A percentile compares a stretch with the other conserved stretches of the same genome.
Evolutionary conservation across 2,329 filamentous ascomycete genomes (phyloP).

Genomic region (Claviceps lovelessii): DNA sequence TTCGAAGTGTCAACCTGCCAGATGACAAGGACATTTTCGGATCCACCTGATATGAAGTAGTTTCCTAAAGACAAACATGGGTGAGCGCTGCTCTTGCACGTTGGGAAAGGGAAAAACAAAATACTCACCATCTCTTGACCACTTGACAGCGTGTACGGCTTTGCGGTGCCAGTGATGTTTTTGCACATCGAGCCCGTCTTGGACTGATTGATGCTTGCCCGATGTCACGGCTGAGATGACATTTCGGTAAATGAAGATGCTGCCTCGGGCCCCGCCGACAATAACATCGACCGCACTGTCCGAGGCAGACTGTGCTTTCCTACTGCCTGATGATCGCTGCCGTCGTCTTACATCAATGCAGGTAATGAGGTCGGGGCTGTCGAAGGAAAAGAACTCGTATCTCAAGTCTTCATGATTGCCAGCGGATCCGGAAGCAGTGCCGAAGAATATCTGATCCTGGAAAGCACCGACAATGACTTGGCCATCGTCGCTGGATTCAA

Average conservation of each 20-base stretch:
- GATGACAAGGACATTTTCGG: constrained; percentile 74
- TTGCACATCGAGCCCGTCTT: constrained; percentile 40
- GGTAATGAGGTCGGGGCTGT: constrained; percentile 48
- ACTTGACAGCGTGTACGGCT: constrained; percentile 71
- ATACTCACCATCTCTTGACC: constrained; percentile 69
- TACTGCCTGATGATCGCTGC: constrained; percentile 9
- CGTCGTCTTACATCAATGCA: constrained; percentile 48
- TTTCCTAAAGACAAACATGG: constrained; percentile 43
- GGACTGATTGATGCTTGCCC: constrained; percentile 23
- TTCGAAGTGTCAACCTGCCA: constrained; percentile 87
- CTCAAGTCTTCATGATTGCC: constrained; percentile 17
- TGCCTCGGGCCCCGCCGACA: constrained; percentile 61
- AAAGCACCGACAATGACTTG: constrained; percentile 36
- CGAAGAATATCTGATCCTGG: constrained; percentile 24
- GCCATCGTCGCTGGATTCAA: constrained; percentile 38
- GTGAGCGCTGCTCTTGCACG: constrained; percentile 15
- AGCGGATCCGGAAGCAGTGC: constrained; percentile 11
- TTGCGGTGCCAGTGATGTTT: constrained; percentile 86
- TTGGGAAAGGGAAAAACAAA: too few relatives aligned
- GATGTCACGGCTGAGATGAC: constrained; percentile 44
- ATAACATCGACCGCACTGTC: constrained; percentile 51
- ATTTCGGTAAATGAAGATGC: constrained; percentile 71
- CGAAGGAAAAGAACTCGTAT: constrained; percentile 45
- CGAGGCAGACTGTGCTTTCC: constrained; percentile 14
- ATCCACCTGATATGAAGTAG: constrained; percentile 85